A percentile compares a stretch with the other conserved stretches of the same genome.
Conservation (phyloP, 2,329 filamentous ascomycete species). For the Trichoderma simmonsii region DNA sequence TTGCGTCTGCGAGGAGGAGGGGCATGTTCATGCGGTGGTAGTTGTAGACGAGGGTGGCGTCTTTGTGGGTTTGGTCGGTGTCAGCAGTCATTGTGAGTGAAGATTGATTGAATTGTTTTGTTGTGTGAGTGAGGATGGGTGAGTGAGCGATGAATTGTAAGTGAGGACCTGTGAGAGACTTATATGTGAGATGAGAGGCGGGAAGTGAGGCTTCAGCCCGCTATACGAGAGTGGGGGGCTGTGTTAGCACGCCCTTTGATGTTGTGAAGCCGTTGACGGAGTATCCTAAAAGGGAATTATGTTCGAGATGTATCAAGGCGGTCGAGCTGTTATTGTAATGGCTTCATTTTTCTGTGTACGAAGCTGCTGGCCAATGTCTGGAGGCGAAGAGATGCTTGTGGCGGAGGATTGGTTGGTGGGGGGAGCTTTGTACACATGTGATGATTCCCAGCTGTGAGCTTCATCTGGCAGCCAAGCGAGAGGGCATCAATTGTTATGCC, state of each 20-base stretch:
- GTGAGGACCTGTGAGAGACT: neutral
- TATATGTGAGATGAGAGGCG: neutral
- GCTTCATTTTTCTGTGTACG: neutral
- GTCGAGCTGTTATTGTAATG: neutral
- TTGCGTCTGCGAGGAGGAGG: conserved; percentile 36
- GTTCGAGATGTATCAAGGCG: neutral
- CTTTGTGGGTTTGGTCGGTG: conserved; percentile 20
- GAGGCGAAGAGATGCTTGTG: neutral
- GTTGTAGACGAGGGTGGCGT: conserved; percentile 41
- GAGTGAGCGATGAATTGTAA: neutral
- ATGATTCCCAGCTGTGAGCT: neutral
- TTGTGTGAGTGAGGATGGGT: neutral
- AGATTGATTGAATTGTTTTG: neutral
- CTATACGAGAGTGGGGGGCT: conserved; percentile 1
- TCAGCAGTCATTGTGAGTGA: neutral
- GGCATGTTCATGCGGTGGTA: conserved; percentile 43
- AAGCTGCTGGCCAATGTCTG: neutral
- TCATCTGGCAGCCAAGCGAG: neutral
- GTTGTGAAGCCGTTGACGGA: neutral
- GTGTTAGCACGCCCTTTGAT: neutral
- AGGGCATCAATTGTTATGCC: neutral
- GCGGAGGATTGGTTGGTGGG: neutral
- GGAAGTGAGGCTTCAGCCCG: neutral
- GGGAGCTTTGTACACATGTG: neutral
- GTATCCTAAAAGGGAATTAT: neutral